These are phyloP conservation scores for Rhododendron griersonianum DNA, from an alignment of 148 eudicot genomes.

Conservation along the genomic window DNA sequence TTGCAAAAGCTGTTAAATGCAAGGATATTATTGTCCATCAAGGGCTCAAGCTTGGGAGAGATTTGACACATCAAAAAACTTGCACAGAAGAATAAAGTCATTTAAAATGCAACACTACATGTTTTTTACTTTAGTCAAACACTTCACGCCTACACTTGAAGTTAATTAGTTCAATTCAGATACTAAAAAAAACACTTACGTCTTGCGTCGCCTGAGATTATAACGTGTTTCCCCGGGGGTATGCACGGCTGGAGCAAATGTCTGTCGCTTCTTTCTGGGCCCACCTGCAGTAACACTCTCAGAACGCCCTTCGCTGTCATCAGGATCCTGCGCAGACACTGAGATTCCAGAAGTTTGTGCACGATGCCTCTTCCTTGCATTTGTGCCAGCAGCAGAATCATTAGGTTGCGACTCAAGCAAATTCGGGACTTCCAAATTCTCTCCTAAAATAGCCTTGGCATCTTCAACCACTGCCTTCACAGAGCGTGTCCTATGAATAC, in stretches of 20 bases:
- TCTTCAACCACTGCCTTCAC: conserved; percentile 68
- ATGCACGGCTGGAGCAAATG: conserved; percentile 37
- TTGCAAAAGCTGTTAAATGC: background rate
- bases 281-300: conserved; percentile 68
- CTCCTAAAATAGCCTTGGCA: conserved; percentile 41
- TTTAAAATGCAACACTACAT: background rate
- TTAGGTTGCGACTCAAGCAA: conserved; percentile 22
- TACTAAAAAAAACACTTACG: conserved; percentile 43
- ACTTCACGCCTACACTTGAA: background rate
- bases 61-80: background rate
- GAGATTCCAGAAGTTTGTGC: conserved; percentile 40
- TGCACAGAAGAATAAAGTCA: background rate
- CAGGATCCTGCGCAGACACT: conserved; percentile 52
- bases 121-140: background rate
- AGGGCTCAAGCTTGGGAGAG: background rate
- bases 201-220: conserved; percentile 70
- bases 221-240: conserved; percentile 72
- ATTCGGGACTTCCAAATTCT: conserved; percentile 19
- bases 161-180: background rate
- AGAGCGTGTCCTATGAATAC: conserved; percentile 45
- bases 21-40: background rate
- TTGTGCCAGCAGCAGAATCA: conserved; percentile 25
- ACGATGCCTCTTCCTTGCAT: conserved; percentile 53
- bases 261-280: conserved; percentile 65
- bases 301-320: conserved; percentile 56